Percentiles rank a stretch among this genome's conserved stretches.
Evolutionary conservation across 495 filamentous ascomycete species (phyloP).

Genomic region (Sporormia fimetaria): DNA sequence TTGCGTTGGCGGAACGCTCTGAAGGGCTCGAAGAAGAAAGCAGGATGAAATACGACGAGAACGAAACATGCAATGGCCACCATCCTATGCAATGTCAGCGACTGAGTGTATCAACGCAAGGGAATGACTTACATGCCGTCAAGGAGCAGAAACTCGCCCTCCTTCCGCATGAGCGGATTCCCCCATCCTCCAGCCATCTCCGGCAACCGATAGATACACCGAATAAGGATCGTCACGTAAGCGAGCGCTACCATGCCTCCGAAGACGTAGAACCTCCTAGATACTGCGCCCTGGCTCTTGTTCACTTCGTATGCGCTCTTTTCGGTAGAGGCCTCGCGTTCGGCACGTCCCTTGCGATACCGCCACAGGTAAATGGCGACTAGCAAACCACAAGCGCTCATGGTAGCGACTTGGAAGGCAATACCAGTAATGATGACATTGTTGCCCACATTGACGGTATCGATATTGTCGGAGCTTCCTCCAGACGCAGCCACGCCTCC

Average conservation of each 20-base stretch:
- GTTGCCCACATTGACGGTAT: constrained; percentile 37
- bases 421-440: constrained; percentile 63
- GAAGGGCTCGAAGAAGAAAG: background rate
- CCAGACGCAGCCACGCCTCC: constrained; percentile 34
- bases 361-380: constrained; percentile 16
- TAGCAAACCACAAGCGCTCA: constrained; percentile 22
- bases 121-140: constrained; percentile 43
- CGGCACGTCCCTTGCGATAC: constrained; percentile 1
- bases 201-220: constrained; percentile 56
- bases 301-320: no score
- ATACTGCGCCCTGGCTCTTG: no score
- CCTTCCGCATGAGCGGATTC: constrained; percentile 54
- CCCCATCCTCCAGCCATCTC: constrained; percentile 63
- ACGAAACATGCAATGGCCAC: background rate
- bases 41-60: background rate
- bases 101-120: background rate
- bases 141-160: constrained; percentile 50
- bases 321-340: background rate
- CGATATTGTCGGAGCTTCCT: constrained; percentile 26
- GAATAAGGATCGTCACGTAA: constrained; percentile 49
- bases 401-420: constrained; percentile 49
- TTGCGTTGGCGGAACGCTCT: no score
- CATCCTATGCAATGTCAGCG: background rate
- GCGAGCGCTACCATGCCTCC: constrained; percentile 42
- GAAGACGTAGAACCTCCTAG: constrained; percentile 32